Base-by-base conservation (phyloP, 805 yeast genomes). In the Alloascoidea africana region DNA sequence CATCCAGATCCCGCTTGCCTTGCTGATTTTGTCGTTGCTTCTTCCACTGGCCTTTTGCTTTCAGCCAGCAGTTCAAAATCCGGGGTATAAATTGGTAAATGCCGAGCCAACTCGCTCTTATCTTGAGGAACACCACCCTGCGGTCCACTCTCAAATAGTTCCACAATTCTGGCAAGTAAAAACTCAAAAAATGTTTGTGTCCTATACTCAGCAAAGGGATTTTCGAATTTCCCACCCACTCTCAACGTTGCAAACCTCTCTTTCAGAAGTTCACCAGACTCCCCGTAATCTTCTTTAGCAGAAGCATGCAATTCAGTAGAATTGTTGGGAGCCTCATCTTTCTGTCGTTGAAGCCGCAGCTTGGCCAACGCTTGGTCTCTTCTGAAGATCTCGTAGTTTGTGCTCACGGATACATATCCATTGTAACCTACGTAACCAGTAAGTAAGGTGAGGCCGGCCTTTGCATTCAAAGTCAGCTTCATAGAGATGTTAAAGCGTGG, bases 161-260 rank as follows among this genome's bases (percentile, higher is more conserved):
- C 96, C 40, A 74, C 53, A 3, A 86, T 42, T 15, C 96, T 62
- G 46, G 87, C 79, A 33, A 70, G 62, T 18, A 83, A 60, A 56
- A 87, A 89, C 57, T 89, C 96, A 51, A 81, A 81, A 5, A 84
- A 64, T 0, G 96, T 85, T 56, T 87, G 96, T 4, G 85, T 80
- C 37, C 96, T 65, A 52, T 89, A 89, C 52, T 89, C 96, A 14
- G 68, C 68, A 53, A 89, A 89, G 2, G 97, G 97, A 49, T 89
- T 89, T 41, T 84, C 91, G 58, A 72, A 89, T 46, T 86, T 63
- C 5, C 96, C 96, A 14, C 70, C 68, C 1, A 84, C 59, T n/a
- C 60, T 59, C 41, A 76, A 48, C 2, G 73, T 60, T 2, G 60
- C 55, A 43, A 62, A 75, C 44, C 64, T 62, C 17, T 44, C 46